phyloP scores from a whole-genome alignment of 2,329 filamentous ascomycete genomes.

The Ambrosiella cleistominuta region DNA sequence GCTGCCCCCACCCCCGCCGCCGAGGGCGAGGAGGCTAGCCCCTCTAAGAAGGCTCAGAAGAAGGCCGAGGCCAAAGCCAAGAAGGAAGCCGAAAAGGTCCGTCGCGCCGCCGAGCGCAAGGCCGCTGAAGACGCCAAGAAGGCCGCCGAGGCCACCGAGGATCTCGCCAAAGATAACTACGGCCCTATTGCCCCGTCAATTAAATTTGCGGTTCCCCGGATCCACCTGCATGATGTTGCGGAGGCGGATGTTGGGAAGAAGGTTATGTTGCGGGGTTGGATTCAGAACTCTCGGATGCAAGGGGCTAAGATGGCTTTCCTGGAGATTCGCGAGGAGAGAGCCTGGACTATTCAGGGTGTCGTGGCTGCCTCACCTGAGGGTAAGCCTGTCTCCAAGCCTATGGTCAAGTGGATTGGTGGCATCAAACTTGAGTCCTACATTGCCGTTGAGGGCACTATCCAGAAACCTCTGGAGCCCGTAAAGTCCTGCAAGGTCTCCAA shows the following conservation, averaged over 20 bases:
- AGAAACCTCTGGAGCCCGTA: constrained; percentile 71
- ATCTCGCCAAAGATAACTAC: constrained; percentile 61
- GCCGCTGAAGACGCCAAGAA: constrained; percentile 52
- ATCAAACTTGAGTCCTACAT: constrained; percentile 70
- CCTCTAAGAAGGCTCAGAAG: constrained; percentile 67
- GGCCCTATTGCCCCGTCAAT: constrained; percentile 48
- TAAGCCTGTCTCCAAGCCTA: constrained; percentile 53
- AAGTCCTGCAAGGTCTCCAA: constrained; percentile 68
- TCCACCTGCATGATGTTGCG: constrained; percentile 44
- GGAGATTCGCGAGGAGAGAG: constrained; percentile 59
- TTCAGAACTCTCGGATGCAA: constrained; percentile 78
- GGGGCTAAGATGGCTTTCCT: constrained; percentile 84
- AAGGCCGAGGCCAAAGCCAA: constrained; percentile 75
- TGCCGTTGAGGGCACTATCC: constrained; percentile 60
- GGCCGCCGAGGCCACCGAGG: constrained; percentile 46
- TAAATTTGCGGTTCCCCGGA: constrained; percentile 36
- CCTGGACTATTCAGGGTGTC: constrained; percentile 70
- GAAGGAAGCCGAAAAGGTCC: constrained; percentile 68
- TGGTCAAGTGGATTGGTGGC: constrained; percentile 79
- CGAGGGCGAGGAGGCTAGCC: constrained; percentile 17
- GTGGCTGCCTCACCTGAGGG: constrained; percentile 56
- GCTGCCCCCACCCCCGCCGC: constrained; percentile 6
- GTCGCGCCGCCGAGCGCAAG: constrained; percentile 55
- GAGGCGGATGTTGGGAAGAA: constrained; percentile 50
- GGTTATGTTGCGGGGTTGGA: constrained; percentile 59